These are phyloP conservation scores for Diaporthe ilicicola DNA, from an alignment of 2,329 filamentous ascomycete species.

Conservation along the genomic window DNA sequence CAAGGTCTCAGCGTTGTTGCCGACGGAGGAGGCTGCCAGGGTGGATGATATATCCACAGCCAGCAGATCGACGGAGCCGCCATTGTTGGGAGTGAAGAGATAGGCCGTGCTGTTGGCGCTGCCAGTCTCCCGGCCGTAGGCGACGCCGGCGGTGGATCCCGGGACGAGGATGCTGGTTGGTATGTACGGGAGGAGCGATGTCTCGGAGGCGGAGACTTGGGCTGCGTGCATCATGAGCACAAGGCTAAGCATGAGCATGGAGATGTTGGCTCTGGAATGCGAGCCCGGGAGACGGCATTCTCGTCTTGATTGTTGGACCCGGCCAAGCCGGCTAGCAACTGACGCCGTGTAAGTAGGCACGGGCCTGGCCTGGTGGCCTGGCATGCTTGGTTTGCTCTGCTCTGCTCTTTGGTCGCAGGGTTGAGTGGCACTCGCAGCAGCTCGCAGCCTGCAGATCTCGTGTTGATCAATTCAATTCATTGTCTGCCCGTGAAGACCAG, in stretches of 20 bases:
- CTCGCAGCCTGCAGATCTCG: conserved; percentile 20
- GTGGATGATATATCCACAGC: conserved; percentile 71
- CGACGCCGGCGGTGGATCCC: conserved; percentile 47
- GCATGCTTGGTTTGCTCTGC: conserved; percentile 15
- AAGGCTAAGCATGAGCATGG: conserved; percentile 17
- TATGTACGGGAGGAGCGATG: conserved; percentile 74
- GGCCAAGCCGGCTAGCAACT: conserved; percentile 18
- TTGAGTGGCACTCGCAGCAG: conserved; percentile 5
- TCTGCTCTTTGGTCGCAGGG: conserved; percentile 6
- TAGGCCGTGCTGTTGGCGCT: conserved; percentile 66
- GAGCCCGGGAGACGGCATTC: neutral
- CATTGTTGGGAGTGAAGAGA: conserved; percentile 66
- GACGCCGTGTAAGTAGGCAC: conserved; percentile 19
- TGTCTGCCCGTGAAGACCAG: neutral
- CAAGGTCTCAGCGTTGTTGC: conserved; percentile 54
- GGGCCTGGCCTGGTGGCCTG: neutral
- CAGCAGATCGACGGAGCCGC: conserved; percentile 61
- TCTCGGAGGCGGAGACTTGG: conserved; percentile 39
- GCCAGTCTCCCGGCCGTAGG: conserved; percentile 40
- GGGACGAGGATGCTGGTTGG: conserved; percentile 76
- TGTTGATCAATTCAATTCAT: conserved; percentile 21
- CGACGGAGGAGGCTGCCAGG: conserved; percentile 56
- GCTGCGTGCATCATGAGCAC: conserved; percentile 29
- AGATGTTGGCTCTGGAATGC: conserved; percentile 6
- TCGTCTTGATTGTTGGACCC: neutral